Evolutionary conservation across 176 grass and related monocot species (phyloP).

Genomic region (Typha latifolia): DNA sequence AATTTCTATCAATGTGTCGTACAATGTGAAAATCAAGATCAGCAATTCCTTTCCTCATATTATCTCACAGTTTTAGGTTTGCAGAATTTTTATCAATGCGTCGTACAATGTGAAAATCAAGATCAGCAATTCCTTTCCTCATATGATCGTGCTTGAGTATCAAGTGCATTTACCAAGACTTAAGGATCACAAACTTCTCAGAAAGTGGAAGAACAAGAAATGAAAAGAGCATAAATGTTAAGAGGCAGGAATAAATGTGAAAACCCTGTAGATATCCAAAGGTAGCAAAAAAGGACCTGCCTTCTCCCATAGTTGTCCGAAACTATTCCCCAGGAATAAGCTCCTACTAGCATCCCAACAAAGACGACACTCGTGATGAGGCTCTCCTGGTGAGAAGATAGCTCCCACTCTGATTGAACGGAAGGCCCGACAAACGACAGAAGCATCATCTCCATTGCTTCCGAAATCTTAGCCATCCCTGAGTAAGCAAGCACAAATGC

Average conservation of each 20-base stretch:
- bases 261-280: not conserved
- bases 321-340: constrained; percentile 89
- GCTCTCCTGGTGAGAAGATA: constrained; percentile 73
- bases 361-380: constrained; percentile 96
- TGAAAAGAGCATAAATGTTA: not conserved
- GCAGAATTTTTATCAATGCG: too few relatives aligned
- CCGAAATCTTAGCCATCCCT: constrained; percentile 89
- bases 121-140: too few relatives aligned
- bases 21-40: too few relatives aligned
- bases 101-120: too few relatives aligned
- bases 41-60: too few relatives aligned
- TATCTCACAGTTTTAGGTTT: too few relatives aligned
- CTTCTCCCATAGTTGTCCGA: constrained; percentile 91
- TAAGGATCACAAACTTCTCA: too few relatives aligned
- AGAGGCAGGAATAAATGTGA: not conserved
- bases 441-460: constrained; percentile 99
- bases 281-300: constrained; percentile 26
- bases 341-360: constrained; percentile 81
- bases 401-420: constrained; percentile 74
- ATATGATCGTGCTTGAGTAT: too few relatives aligned
- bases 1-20: too few relatives aligned
- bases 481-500: constrained; percentile 78
- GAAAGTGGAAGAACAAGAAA: not conserved
- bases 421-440: constrained; percentile 86
- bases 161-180: too few relatives aligned